Evolutionary conservation across 306 rosid species (phyloP).

Genomic region (Lupinus albus): DNA sequence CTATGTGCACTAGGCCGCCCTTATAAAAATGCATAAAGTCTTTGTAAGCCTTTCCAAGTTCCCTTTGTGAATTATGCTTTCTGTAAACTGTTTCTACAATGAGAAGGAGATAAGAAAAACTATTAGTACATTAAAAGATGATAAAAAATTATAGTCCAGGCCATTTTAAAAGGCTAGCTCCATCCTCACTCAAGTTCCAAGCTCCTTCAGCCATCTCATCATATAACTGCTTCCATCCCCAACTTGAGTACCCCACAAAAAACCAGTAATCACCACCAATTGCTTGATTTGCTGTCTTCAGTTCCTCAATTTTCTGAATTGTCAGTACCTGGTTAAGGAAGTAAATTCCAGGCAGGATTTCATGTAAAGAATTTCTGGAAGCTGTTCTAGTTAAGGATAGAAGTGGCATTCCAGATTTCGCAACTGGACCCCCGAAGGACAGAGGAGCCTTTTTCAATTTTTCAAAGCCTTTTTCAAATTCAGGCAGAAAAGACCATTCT

Average conservation of each 20-base stretch:
- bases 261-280: slow-evolving; percentile 62
- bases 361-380: slow-evolving; percentile 44
- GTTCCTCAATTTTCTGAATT: slow-evolving; percentile 51
- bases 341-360: slow-evolving; percentile 72
- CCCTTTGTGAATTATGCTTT: slow-evolving; percentile 12
- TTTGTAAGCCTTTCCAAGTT: neutral
- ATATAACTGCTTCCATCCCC: slow-evolving; percentile 82
- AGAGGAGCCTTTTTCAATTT: slow-evolving; percentile 63
- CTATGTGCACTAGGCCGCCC: too few relatives aligned
- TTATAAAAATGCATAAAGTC: too few relatives aligned
- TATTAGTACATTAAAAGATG: slow-evolving; percentile 23
- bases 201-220: slow-evolving; percentile 75
- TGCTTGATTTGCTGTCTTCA: slow-evolving; percentile 53
- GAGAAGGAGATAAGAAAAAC: slow-evolving; percentile 22
- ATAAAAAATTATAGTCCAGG: slow-evolving; percentile 48
- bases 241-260: slow-evolving; percentile 87
- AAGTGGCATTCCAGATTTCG: slow-evolving; percentile 63
- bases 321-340: slow-evolving; percentile 67
- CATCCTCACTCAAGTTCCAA: slow-evolving; percentile 64
- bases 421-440: slow-evolving; percentile 76
- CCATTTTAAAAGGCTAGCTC: slow-evolving; percentile 59
- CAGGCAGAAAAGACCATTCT: slow-evolving; percentile 62
- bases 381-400: slow-evolving; percentile 58
- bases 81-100: slow-evolving; percentile 21
- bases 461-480: slow-evolving; percentile 54